These are phyloP conservation scores for Rhizophora apiculata DNA, from an alignment of 345 rosid species.

Conservation along the genomic window DNA sequence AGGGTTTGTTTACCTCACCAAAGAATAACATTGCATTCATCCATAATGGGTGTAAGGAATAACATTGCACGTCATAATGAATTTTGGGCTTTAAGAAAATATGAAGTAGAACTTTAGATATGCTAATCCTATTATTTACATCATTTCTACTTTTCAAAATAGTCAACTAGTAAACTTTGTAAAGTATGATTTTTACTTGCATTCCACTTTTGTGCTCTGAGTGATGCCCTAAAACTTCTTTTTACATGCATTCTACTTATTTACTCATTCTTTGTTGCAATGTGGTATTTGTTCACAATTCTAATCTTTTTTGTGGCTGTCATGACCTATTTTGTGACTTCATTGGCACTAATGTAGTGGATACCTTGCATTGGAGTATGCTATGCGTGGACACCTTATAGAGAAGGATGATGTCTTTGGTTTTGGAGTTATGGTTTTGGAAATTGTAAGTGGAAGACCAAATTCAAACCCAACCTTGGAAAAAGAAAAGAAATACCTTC, in stretches of 20 bases:
- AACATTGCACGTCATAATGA: no score
- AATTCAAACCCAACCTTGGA: constrained; percentile 46
- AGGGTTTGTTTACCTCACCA: not conserved
- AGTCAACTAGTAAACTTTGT: no score
- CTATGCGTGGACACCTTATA: constrained; percentile 68
- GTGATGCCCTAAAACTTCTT: not conserved
- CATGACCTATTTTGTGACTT: not conserved
- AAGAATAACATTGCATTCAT: no score
- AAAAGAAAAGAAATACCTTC: constrained; percentile 54
- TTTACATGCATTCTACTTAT: not conserved
- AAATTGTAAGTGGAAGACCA: constrained; percentile 62
- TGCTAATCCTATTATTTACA: no score
- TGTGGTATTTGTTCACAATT: not conserved
- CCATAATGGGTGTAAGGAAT: no score
- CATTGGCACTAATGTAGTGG: constrained; percentile 30
- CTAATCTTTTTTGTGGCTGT: not conserved
- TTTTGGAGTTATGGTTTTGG: constrained; percentile 60
- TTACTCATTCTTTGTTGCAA: no score
- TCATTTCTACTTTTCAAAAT: no score
- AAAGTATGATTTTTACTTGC: no score
- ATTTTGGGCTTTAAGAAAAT: no score
- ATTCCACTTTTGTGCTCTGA: no score
- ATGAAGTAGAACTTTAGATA: no score
- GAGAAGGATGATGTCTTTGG: constrained; percentile 74
- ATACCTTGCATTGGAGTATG: constrained; percentile 72